Base-by-base conservation (phyloP, 2,329 filamentous ascomycete species). In the Fusarium setosum region DNA sequence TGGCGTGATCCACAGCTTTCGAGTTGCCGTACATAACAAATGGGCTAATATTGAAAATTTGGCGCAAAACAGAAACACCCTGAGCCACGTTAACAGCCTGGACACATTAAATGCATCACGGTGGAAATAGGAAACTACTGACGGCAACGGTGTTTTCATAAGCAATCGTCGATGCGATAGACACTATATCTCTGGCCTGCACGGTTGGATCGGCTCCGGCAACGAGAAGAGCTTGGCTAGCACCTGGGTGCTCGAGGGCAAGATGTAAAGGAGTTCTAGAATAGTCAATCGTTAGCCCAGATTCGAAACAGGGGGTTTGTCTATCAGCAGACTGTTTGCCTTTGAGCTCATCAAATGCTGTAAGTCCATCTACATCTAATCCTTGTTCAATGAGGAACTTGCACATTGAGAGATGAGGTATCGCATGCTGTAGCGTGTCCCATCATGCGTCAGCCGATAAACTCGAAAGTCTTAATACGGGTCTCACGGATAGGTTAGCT, bases 351-450 rank as follows among this genome's bases (percentile, higher is more conserved):
- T 10, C n/a, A n/a, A n/a, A 6, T 24, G 6, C 17, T 7, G 26
- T 34, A 5, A 38, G 11, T 15, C 45, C 55, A 0, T 52, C 15
- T 0, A 53, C 3, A 21, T 57, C 55, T 2, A 57, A 9, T 5
- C 55, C 55, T 4, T 59, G 31, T 8, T 40, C 5, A 1, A 59
- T 32, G 0, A 59, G 31, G 15, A 45, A 59, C 3, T 40, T 29
- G 3, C 48, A 24, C 3, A 50, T 38, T 0, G 37, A 5, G 0
- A 34, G 5, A 5, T 60, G 37, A 0, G 0, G 3, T 1, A 29
- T 11, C 3, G 57, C 31, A 5, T 58, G 9, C 52, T 59, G 8
- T 18, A 7, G 3, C 1, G 1, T 20, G 18, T 42, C 5, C 15
- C 3, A 35, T 47, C 17, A 41, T n/a, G n/a, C n/a, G n/a, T n/a